These are phyloP conservation scores for Neurospora hispaniola DNA, from an alignment of 495 filamentous ascomycete species.

Conservation along the genomic window DNA sequence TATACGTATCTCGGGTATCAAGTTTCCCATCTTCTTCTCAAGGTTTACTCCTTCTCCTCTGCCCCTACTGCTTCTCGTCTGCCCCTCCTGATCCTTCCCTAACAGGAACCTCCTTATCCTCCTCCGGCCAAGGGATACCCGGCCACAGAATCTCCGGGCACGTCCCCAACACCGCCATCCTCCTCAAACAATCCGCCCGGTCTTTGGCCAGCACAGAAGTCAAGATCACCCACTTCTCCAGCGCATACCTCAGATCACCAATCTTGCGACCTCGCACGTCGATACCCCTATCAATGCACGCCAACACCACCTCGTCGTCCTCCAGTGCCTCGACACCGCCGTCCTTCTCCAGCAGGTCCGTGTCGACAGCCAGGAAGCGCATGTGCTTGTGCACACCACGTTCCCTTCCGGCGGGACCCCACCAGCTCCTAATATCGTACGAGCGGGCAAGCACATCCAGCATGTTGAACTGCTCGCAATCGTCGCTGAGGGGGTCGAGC, in stretches of 20 bases:
- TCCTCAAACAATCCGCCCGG: conserved; percentile 2
- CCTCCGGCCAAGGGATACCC: neutral
- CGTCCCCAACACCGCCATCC: conserved; percentile 6
- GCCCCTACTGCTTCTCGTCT: neutral
- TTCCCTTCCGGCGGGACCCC: conserved; percentile 10
- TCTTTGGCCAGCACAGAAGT: conserved; percentile 4
- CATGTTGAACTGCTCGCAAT: neutral
- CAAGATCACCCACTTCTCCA: conserved; percentile 27
- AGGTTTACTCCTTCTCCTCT: neutral
- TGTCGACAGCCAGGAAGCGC: conserved; percentile 40
- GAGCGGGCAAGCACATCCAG: conserved; percentile 19
- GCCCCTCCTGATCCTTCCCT: neutral
- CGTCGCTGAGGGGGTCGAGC: neutral
- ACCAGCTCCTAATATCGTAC: conserved; percentile 19
- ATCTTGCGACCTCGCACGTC: conserved; percentile 18
- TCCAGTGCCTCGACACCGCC: conserved; percentile 27
- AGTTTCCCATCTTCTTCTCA: neutral
- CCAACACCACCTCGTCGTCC: conserved; percentile 31
- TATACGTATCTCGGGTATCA: neutral
- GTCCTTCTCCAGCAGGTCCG: conserved; percentile 22
- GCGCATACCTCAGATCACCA: conserved; percentile 13
- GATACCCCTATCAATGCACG: conserved; percentile 34
- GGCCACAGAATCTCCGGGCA: conserved; percentile 1
- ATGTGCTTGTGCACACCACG: conserved; percentile 19
- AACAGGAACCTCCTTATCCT: neutral